Percentiles rank a stretch among this genome's conserved stretches.
Evolutionary conservation across 2,329 filamentous ascomycete species (phyloP).

Genomic region (Claviceps capensis): DNA sequence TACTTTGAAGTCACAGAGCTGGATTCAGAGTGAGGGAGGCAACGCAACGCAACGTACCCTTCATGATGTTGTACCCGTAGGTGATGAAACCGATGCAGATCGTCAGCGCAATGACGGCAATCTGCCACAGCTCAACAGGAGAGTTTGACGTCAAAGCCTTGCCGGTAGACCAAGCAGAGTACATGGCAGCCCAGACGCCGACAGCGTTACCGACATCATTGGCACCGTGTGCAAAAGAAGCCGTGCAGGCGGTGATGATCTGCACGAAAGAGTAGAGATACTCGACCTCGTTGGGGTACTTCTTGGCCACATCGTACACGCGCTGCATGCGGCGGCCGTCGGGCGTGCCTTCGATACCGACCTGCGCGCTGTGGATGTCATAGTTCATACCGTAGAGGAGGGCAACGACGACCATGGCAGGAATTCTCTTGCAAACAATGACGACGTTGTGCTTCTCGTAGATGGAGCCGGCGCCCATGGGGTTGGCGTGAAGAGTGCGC

Average conservation of each 20-base stretch:
- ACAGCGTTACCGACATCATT: slow-evolving; percentile 66
- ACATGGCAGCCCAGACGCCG: slow-evolving; percentile 58
- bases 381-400: slow-evolving; percentile 65
- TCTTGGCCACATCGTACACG: slow-evolving; percentile 49
- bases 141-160: slow-evolving; percentile 47
- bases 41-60: slow-evolving; percentile 34
- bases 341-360: slow-evolving; percentile 10
- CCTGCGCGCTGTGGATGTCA: slow-evolving; percentile 49
- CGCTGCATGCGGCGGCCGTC: slow-evolving; percentile 22
- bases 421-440: slow-evolving; percentile 49
- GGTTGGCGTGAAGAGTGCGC: slow-evolving; percentile 62
- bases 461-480: slow-evolving; percentile 55
- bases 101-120: slow-evolving; percentile 50
- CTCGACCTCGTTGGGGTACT: slow-evolving; percentile 59
- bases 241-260: slow-evolving; percentile 55
- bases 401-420: slow-evolving; percentile 50
- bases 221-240: slow-evolving; percentile 63
- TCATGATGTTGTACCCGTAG: slow-evolving; percentile 78
- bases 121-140: slow-evolving; percentile 59
- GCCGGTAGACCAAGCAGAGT: slow-evolving; percentile 51
- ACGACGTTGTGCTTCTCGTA: slow-evolving; percentile 63
- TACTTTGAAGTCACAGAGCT: too few species aligned
- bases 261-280: slow-evolving; percentile 56
- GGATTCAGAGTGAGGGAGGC: neutral
- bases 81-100: slow-evolving; percentile 57